These are phyloP conservation scores for Rubroboletus pulcherrimus DNA, from an alignment of 768 basidiomycete species.

Conservation along the genomic window DNA sequence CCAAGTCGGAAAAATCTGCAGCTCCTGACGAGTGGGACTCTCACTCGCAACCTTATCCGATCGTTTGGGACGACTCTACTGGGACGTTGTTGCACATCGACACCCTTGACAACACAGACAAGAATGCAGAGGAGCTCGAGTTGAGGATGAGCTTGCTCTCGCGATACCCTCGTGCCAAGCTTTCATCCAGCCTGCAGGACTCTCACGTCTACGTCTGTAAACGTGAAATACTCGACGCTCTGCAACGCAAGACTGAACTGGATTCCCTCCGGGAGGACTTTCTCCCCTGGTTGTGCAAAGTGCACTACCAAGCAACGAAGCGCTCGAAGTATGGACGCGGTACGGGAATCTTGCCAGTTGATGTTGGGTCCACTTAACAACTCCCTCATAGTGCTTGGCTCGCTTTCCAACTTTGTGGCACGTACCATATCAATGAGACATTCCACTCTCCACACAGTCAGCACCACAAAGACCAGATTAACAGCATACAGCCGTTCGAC, in stretches of 20 bases:
- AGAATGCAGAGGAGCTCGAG: conserved; percentile 66
- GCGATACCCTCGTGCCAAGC: conserved; percentile 68
- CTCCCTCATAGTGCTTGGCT: conserved; percentile 40
- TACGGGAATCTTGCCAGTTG: conserved; percentile 26
- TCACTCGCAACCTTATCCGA: conserved; percentile 42
- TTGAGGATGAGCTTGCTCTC: conserved; percentile 73
- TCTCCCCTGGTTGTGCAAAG: conserved; percentile 87
- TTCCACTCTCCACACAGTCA: conserved; percentile 45
- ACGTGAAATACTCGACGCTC: conserved; percentile 64
- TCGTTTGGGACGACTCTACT: conserved; percentile 65
- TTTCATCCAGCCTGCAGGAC: conserved; percentile 71
- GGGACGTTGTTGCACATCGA: conserved; percentile 72
- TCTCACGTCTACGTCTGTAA: conserved; percentile 91
- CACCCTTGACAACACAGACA: conserved; percentile 63
- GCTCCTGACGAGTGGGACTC: conserved; percentile 66
- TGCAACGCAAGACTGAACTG: conserved; percentile 64
- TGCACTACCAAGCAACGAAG: conserved; percentile 68
- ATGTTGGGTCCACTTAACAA: background rate
- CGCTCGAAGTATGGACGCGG: conserved; percentile 56
- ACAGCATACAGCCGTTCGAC: background rate
- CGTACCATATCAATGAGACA: conserved; percentile 46
- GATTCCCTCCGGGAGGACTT: conserved; percentile 89
- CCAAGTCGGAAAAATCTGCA: conserved; percentile 49
- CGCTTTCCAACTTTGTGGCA: conserved; percentile 41
- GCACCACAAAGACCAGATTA: conserved; percentile 17